These are phyloP conservation scores for Tinospora cordifolia DNA, from an alignment of 164 flowering plant genomes.

Conservation along the genomic window DNA sequence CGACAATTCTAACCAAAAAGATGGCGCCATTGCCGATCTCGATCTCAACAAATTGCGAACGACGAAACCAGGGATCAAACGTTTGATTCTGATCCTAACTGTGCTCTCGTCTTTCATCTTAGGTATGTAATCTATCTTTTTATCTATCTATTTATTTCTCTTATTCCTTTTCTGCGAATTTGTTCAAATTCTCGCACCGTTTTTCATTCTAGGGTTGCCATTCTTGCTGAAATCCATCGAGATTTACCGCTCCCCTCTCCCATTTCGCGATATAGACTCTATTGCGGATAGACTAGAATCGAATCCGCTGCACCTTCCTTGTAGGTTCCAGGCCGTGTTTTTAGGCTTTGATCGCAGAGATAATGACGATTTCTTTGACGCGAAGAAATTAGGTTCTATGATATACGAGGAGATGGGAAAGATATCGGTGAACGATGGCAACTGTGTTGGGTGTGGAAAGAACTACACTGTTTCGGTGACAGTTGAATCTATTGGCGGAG, in stretches of 20 bases:
- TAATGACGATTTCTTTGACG: constrained; percentile 10
- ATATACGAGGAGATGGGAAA: constrained; percentile 33
- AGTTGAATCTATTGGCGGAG: constrained; percentile 26
- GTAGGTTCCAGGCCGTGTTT: constrained; percentile 55
- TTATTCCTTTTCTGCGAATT: background rate
- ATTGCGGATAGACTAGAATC: constrained; percentile 42
- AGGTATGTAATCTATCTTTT: constrained; percentile 32
- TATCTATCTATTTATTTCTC: constrained; percentile 6
- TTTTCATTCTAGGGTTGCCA: constrained; percentile 52
- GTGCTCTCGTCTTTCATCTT: constrained; percentile 69
- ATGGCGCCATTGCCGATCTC: constrained; percentile 18
- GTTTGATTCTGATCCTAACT: constrained; percentile 51
- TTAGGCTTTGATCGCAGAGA: constrained; percentile 33
- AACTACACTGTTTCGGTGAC: constrained; percentile 51
- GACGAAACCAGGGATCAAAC: constrained; percentile 70
- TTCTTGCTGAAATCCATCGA: constrained; percentile 71
- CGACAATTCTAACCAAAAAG: background rate
- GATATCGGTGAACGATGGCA: constrained; percentile 19
- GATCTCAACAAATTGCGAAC: constrained; percentile 47
- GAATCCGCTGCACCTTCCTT: constrained; percentile 46
- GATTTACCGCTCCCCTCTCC: constrained; percentile 83
- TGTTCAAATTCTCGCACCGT: background rate
- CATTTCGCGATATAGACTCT: constrained; percentile 59
- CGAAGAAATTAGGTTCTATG: constrained; percentile 29
- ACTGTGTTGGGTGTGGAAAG: constrained; percentile 49